Evolutionary conservation across 352 stramenopile species (phyloP).

Genomic region (Pythium myriotylum): DNA sequence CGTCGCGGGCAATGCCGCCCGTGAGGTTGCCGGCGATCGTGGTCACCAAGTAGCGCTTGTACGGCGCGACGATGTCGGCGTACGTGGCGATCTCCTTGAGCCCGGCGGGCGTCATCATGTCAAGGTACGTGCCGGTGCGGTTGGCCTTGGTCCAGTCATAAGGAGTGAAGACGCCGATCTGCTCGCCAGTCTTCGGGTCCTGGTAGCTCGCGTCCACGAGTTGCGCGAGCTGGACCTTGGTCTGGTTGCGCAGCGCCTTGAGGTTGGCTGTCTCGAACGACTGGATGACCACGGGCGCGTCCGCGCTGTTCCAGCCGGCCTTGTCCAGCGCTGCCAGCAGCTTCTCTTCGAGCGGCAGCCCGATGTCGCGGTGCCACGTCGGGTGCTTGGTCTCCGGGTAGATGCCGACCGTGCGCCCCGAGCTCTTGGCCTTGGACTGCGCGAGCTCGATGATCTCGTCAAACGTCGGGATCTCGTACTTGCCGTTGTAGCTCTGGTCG

Average conservation of each 20-base stretch:
- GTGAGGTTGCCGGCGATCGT: slow-evolving; percentile 35
- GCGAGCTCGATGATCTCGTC: slow-evolving; percentile 86
- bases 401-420: slow-evolving; percentile 65
- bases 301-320: slow-evolving; percentile 56
- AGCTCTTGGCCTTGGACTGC: slow-evolving; percentile 50
- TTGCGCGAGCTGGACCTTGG: slow-evolving; percentile 74
- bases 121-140: slow-evolving; percentile 43
- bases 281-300: slow-evolving; percentile 63
- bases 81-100: slow-evolving; percentile 65
- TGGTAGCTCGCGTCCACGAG: slow-evolving; percentile 54
- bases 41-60: slow-evolving; percentile 77
- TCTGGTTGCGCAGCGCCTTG: slow-evolving; percentile 31
- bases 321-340: slow-evolving; percentile 64
- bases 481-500: slow-evolving; percentile 69
- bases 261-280: slow-evolving; percentile 57
- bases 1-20: slow-evolving; percentile 49
- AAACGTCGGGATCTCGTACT: slow-evolving; percentile 87
- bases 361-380: slow-evolving; percentile 61
- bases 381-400: slow-evolving; percentile 88
- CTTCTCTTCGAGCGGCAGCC: slow-evolving; percentile 68
- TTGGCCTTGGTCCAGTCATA: slow-evolving; percentile 66
- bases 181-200: slow-evolving; percentile 51
- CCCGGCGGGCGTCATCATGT: slow-evolving; percentile 48
- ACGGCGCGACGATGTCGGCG: slow-evolving; percentile 61
- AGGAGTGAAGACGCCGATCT: slow-evolving; percentile 44